These are phyloP conservation scores for Candida dajiaensis DNA, from an alignment of 805 yeast species.

Conservation along the genomic window DNA sequence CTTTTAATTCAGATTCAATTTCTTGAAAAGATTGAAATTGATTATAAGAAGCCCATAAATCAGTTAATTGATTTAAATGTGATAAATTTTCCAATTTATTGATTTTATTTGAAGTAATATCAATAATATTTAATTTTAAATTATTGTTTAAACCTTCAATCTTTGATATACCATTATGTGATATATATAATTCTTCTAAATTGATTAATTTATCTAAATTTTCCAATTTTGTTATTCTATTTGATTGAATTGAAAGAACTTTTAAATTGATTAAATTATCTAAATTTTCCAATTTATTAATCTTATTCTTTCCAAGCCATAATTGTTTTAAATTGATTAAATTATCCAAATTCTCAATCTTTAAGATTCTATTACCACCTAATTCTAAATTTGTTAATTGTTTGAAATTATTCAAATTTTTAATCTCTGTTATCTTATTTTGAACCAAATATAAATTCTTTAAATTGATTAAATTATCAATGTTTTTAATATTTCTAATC, in stretches of 20 bases:
- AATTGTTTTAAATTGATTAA: constrained; percentile 61
- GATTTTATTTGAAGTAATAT: constrained; percentile 73
- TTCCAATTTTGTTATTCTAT: constrained; percentile 70
- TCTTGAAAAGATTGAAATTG: constrained; percentile 62
- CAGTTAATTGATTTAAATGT: constrained; percentile 71
- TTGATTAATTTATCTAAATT: constrained; percentile 68
- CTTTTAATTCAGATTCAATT: constrained; percentile 57
- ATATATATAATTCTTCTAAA: constrained; percentile 80
- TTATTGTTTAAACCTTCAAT: constrained; percentile 77
- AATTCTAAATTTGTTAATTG: constrained; percentile 70
- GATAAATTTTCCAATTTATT: constrained; percentile 53
- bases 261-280: constrained; percentile 52
- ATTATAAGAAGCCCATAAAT: constrained; percentile 90
- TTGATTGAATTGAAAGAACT: constrained; percentile 84
- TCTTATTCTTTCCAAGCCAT: constrained; percentile 90
- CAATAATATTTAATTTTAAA: constrained; percentile 62
- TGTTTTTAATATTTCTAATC: constrained; percentile 76
- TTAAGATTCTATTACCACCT: constrained; percentile 78
- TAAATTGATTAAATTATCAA: constrained; percentile 55
- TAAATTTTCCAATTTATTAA: constrained; percentile 59
- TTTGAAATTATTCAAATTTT: constrained; percentile 51
- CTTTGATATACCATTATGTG: constrained; percentile 73
- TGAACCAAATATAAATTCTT: constrained; percentile 81
- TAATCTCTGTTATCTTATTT: constrained; percentile 72
- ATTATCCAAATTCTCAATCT: constrained; percentile 50